Conservation (phyloP, 169 alveolate species). For the Plasmodium fragile region DNA sequence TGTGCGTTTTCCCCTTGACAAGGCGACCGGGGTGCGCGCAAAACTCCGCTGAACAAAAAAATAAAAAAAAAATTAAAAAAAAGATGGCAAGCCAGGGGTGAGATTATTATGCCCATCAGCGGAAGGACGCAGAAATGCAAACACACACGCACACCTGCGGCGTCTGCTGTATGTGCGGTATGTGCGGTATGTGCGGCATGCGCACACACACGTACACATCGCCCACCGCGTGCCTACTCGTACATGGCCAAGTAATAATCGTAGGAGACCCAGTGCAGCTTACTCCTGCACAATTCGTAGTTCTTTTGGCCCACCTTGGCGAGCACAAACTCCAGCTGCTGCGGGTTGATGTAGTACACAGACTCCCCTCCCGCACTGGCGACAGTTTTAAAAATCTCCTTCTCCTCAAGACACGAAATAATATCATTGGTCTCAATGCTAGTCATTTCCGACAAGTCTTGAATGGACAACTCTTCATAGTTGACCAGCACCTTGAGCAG, state of each 20-base stretch:
- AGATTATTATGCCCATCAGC: no score
- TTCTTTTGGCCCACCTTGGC: conserved; percentile 86
- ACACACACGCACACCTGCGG: no score
- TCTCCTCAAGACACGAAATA: conserved; percentile 90
- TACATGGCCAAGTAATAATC: conserved; percentile 88
- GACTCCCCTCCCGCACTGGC: conserved; percentile 85
- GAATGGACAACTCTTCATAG: conserved; percentile 30
- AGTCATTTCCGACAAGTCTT: conserved; percentile 88
- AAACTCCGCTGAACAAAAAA: not conserved
- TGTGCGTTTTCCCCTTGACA: not conserved
- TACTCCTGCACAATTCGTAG: conserved; percentile 83
- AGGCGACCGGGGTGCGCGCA: not conserved
- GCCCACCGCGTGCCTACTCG: conserved; percentile 41
- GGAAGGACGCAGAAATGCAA: no score
- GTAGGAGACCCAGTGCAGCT: conserved; percentile 92
- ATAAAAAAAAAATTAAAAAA: no score
- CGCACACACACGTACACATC: no score
- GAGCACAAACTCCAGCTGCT: conserved; percentile 83
- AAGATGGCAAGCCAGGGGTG: not conserved
- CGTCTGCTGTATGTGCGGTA: no score
- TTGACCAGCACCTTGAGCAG: conserved; percentile 30
- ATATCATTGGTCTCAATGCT: conserved; percentile 91
- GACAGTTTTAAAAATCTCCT: conserved; percentile 86
- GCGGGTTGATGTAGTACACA: conserved; percentile 87
- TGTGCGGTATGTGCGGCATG: no score